These are phyloP conservation scores for Aquilaria agallochum DNA, from an alignment of 441 rosid genomes.

Conservation along the genomic window DNA sequence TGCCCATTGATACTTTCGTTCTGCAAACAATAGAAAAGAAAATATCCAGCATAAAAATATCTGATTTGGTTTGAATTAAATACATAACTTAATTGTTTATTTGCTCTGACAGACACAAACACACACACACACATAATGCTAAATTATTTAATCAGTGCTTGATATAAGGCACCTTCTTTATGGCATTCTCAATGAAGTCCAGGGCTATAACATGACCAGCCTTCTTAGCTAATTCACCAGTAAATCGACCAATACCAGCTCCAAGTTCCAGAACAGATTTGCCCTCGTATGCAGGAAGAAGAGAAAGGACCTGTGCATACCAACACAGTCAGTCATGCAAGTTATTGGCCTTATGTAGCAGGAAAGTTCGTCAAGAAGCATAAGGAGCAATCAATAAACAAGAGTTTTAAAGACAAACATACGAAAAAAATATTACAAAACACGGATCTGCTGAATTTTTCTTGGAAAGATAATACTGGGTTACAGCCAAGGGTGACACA, in stretches of 20 bases:
- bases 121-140: not conserved
- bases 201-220: conserved; percentile 77
- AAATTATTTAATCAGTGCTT: conserved; percentile 1
- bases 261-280: conserved; percentile 85
- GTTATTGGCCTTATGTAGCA: too few relatives aligned
- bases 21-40: conserved; percentile 33
- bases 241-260: conserved; percentile 95
- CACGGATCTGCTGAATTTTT: too few relatives aligned
- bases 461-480: too few relatives aligned
- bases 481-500: too few relatives aligned
- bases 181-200: conserved; percentile 82
- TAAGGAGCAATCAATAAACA: not conserved
- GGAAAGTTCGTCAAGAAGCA: not conserved
- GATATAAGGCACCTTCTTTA: conserved; percentile 61
- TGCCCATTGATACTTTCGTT: conserved; percentile 82
- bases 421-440: not conserved
- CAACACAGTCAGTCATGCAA: too few relatives aligned
- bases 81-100: too few relatives aligned
- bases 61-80: not conserved
- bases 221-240: conserved; percentile 79
- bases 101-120: too few relatives aligned
- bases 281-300: conserved; percentile 79
- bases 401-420: not conserved
- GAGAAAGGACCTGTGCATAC: conserved; percentile 56
- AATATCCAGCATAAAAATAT: not conserved